These are phyloP conservation scores for Fusarium nygamai DNA, from an alignment of 2,329 filamentous ascomycete species.

Conservation along the genomic window DNA sequence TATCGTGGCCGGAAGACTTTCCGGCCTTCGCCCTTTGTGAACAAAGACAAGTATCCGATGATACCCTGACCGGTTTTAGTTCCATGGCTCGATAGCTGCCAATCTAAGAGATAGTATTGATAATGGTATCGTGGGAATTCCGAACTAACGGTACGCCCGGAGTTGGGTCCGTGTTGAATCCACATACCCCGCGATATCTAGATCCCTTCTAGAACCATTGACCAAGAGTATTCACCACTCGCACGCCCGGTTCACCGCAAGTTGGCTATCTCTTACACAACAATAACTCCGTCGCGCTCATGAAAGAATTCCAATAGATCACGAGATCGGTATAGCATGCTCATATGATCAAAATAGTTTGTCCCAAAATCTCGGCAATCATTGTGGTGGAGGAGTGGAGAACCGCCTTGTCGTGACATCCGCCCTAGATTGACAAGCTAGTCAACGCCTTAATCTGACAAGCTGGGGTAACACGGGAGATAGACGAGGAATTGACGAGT, in stretches of 20 bases:
- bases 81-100: slow-evolving; percentile 7
- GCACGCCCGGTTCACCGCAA: not conserved
- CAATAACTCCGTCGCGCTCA: not conserved
- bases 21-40: slow-evolving; percentile 25
- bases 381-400: slow-evolving; percentile 22
- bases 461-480: slow-evolving; percentile 14
- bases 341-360: slow-evolving; percentile 14
- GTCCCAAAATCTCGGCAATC: not conserved
- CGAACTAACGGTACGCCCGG: slow-evolving; percentile 19
- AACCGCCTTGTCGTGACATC: slow-evolving; percentile 36
- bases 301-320: not conserved
- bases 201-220: not conserved
- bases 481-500: slow-evolving; percentile 1
- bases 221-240: not conserved
- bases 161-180: slow-evolving; percentile 4
- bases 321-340: not conserved
- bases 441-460: slow-evolving; percentile 33
- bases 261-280: not conserved
- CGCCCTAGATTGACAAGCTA: slow-evolving; percentile 33
- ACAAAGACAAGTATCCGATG: slow-evolving; percentile 23
- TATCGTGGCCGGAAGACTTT: slow-evolving; percentile 34
- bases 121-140: slow-evolving; percentile 27
- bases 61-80: slow-evolving; percentile 16
- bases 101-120: slow-evolving; percentile 20
- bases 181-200: slow-evolving; percentile 16